Base-by-base conservation (phyloP, 371 early-diverging fungal species). In the Haplosporangium sp. region DNA sequence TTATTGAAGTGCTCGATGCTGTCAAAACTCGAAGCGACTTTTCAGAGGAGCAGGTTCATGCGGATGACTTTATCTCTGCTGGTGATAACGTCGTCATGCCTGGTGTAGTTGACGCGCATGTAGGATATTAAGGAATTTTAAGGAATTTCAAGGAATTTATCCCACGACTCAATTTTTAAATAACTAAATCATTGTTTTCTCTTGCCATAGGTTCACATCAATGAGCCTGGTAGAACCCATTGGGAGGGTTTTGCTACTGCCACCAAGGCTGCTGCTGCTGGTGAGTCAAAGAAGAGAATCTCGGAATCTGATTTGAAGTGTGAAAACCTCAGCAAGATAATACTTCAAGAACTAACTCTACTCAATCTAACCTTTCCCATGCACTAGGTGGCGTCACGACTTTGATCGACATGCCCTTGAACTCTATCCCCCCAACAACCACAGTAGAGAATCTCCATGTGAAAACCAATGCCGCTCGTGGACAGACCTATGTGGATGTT, bases 211-310 rank as follows among this genome's bases (percentile, higher is more conserved):
- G 92, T 93, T 13, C 94, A 94, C 75, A 87, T 94, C 79, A 94
- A 94, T 72, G 93, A 94, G 77, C 94, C 94, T 17, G 94, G 94
- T 38, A 88, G 94, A 76, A 94, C 94, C 57, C 89, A 92, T 67
- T 94, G 94, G 94, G 94, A 94, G 82, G 94, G 94, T 9, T 93
- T 94, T 62, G 91, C 88, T 64, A 94, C 93, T 2, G 94, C 93
- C 60, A 93, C 94, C 44, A 89, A 88, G 62, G 92, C 94, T 42
- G 94, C 94, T 40, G 94, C 94, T 34, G 93, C 94, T 44, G 91
- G 86, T 84, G 68, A 50, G 72, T 59, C 1, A 38, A 48, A 17
- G 15, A 1, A 8, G 44, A 17, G n/a, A 17, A 9, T n/a, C n/a
- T 48, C 5, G 48, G 17, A 17, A n/a, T n/a, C 48, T 17, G 48